Evolutionary conservation across 495 filamentous ascomycete species (phyloP).

Genomic region (Aspergillus kassunensis): DNA sequence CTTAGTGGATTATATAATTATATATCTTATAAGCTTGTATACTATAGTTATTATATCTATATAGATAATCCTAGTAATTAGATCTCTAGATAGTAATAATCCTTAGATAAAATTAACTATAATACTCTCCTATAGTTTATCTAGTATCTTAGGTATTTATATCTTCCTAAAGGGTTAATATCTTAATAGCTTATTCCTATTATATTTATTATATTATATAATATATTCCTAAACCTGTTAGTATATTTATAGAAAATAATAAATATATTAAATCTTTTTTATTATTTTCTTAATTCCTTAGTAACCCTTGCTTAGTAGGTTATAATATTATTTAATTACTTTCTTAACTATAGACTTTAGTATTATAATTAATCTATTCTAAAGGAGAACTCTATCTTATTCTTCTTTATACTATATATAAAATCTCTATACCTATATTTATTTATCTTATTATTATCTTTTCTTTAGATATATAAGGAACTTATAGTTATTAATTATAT

Average conservation of each 20-base stretch:
- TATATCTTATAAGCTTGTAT: slow-evolving; percentile 6
- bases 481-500: slow-evolving; percentile 5
- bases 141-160: slow-evolving; percentile 4
- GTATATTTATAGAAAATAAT: slow-evolving; percentile 8
- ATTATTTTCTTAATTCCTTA: slow-evolving; percentile 9
- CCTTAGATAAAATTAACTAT: neutral
- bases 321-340: slow-evolving; percentile 7
- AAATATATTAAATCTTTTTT: neutral
- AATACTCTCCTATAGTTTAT: slow-evolving; percentile 6
- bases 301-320: neutral
- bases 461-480: neutral
- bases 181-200: slow-evolving; percentile 2
- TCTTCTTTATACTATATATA: neutral
- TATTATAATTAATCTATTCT: slow-evolving; percentile 10
- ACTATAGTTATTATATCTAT: slow-evolving; percentile 5
- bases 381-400: neutral
- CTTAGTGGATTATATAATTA: neutral
- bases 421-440: slow-evolving; percentile 1
- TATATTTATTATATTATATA: slow-evolving; percentile 6
- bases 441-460: slow-evolving; percentile 6
- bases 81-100: slow-evolving; percentile 10
- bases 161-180: neutral
- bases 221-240: slow-evolving; percentile 2
- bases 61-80: slow-evolving; percentile 5
- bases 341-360: slow-evolving; percentile 1